Percentiles rank a stretch among this genome's conserved stretches.
Conservation (phyloP, 495 filamentous ascomycete genomes). For the Glarea lozoyensis region DNA sequence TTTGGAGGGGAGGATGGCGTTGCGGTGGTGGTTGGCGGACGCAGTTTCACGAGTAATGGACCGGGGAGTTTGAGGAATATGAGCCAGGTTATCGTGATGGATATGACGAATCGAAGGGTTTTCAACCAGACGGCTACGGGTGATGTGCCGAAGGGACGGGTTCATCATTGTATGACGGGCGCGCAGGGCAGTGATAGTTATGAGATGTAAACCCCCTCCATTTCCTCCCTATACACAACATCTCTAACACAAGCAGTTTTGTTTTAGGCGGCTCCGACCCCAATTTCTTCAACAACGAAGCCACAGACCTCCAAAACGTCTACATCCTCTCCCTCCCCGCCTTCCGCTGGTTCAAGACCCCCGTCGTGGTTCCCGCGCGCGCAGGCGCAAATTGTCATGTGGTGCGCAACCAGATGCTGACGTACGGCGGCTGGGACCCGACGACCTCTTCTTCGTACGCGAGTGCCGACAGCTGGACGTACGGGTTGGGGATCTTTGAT, state of each 20-base stretch:
- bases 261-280: slow-evolving; percentile 1
- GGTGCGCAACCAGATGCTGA: slow-evolving; percentile 6
- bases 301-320: background rate
- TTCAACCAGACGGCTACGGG: background rate
- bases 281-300: background rate
- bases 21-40: background rate
- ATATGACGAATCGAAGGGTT: background rate
- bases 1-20: background rate
- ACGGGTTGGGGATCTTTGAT: slow-evolving; percentile 1
- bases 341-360: slow-evolving; percentile 1
- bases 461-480: background rate
- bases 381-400: slow-evolving; percentile 3
- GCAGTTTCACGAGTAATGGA: background rate
- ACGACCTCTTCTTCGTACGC: slow-evolving; percentile 2
- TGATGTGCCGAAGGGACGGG: background rate
- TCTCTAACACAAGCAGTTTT: no score
- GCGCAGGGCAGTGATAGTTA: background rate
- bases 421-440: slow-evolving; percentile 2
- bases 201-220: no score
- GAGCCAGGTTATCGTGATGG: background rate
- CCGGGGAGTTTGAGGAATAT: background rate
- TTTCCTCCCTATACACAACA: no score
- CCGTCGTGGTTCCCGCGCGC: background rate
- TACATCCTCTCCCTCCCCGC: slow-evolving; percentile 7
- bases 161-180: background rate